Evolutionary conservation across 2,329 filamentous ascomycete genomes (phyloP).

Genomic region (Neofusicoccum laricinum): DNA sequence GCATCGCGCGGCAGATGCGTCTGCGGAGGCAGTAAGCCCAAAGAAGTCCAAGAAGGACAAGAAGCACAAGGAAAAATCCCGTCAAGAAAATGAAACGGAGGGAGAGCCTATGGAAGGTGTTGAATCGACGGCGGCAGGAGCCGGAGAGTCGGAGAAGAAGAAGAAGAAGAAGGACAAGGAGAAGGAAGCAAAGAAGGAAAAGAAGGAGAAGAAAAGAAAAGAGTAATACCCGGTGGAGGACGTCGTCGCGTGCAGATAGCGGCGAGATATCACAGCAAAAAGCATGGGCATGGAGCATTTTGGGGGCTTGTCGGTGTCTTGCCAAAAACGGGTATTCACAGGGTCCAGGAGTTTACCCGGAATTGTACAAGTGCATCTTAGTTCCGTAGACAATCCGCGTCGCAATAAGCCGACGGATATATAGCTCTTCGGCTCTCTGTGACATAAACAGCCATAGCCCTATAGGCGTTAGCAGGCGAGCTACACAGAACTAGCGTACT

Average conservation of each 20-base stretch:
- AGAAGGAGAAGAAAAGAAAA: conserved; percentile 29
- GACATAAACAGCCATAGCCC: neutral
- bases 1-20: conserved; percentile 30
- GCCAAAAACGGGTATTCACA: neutral
- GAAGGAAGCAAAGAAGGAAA: conserved; percentile 30
- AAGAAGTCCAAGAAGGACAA: conserved; percentile 25
- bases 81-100: conserved; percentile 11
- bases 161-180: conserved; percentile 29
- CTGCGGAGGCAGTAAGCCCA: conserved; percentile 28
- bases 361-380: neutral
- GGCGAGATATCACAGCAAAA: neutral
- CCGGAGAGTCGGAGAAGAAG: conserved; percentile 9
- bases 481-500: neutral
- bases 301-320: neutral
- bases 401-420: neutral
- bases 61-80: conserved; percentile 9
- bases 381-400: neutral
- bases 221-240: conserved; percentile 33
- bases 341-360: conserved; percentile 9
- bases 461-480: neutral
- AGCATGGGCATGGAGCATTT: conserved; percentile 1
- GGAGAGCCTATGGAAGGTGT: conserved; percentile 18
- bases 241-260: neutral
- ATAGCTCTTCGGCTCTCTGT: neutral
- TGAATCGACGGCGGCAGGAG: conserved; percentile 14